Conservation (phyloP, 257 asterid species). For the Linderniella brevidens region DNA sequence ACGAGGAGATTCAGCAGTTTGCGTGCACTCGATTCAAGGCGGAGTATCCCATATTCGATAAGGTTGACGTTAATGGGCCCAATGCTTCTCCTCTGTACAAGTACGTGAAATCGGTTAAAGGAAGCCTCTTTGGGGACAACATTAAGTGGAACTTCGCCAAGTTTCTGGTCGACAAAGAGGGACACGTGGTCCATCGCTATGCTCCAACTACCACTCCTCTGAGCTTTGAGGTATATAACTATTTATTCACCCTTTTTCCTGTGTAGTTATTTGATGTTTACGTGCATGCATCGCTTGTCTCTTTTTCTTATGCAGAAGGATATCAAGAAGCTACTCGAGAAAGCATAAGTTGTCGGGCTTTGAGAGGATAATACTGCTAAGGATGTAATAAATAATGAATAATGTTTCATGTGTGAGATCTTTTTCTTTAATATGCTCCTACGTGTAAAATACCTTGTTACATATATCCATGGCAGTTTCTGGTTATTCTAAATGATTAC, state of each 20-base stretch:
- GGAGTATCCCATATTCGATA: constrained; percentile 72
- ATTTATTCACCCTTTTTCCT: too few relatives aligned
- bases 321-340: constrained; percentile 55
- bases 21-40: constrained; percentile 70
- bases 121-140: constrained; percentile 69
- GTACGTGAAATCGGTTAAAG: constrained; percentile 65
- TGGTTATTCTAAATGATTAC: too few relatives aligned
- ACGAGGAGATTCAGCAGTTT: constrained; percentile 54
- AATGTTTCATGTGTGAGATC: too few relatives aligned
- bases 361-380: too few relatives aligned
- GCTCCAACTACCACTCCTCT: constrained; percentile 87
- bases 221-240: constrained; percentile 58
- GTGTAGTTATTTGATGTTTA: too few relatives aligned
- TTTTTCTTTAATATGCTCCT: too few relatives aligned
- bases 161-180: constrained; percentile 70
- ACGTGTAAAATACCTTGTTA: too few relatives aligned
- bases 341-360: constrained; percentile 11
- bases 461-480: too few relatives aligned
- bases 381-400: too few relatives aligned
- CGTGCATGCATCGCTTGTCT: too few relatives aligned
- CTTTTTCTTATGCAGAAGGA: constrained; percentile 42
- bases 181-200: constrained; percentile 68
- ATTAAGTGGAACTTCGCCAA: constrained; percentile 94
- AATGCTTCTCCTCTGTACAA: constrained; percentile 66
- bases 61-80: constrained; percentile 66